Conservation (phyloP, 768 basidiomycete species). For the Mycena rebaudengoi region DNA sequence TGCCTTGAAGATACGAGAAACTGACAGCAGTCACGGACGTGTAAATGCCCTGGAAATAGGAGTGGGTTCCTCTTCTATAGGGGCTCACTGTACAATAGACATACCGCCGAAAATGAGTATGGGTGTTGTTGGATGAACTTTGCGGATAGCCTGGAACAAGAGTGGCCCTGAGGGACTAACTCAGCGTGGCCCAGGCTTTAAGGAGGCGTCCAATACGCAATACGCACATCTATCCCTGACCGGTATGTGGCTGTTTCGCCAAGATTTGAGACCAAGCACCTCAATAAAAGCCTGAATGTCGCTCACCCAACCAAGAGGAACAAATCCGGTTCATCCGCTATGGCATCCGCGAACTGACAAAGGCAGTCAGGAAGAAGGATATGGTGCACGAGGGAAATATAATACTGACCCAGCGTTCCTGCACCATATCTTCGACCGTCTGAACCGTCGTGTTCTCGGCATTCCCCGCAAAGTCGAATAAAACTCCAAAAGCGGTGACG, state of each 20-base stretch:
- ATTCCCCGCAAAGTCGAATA: constrained; percentile 80
- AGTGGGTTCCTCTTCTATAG: not conserved
- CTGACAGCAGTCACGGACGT: constrained; percentile 82
- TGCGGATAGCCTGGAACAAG: constrained; percentile 78
- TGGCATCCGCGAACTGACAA: constrained; percentile 80
- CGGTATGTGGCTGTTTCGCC: constrained; percentile 83
- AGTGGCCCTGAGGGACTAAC: constrained; percentile 62
- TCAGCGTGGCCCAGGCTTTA: not conserved
- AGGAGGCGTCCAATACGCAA: not conserved
- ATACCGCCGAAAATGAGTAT: constrained; percentile 78
- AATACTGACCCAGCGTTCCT: constrained; percentile 72
- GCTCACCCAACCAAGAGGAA: constrained; percentile 71
- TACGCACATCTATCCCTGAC: constrained; percentile 71
- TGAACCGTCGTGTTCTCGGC: constrained; percentile 80
- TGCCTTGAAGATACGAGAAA: constrained; percentile 28
- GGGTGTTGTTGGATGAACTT: constrained; percentile 74
- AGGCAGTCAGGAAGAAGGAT: not conserved
- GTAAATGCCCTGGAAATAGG: constrained; percentile 61
- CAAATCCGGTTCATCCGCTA: constrained; percentile 81
- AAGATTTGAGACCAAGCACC: not conserved
- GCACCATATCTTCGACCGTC: constrained; percentile 74
- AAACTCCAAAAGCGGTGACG: constrained; percentile 84
- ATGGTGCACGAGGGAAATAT: not conserved
- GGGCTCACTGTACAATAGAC: not conserved
- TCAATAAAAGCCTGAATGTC: not conserved